Evolutionary conservation across 768 basidiomycete genomes (phyloP).

Genomic region (Naematelia encephala): DNA sequence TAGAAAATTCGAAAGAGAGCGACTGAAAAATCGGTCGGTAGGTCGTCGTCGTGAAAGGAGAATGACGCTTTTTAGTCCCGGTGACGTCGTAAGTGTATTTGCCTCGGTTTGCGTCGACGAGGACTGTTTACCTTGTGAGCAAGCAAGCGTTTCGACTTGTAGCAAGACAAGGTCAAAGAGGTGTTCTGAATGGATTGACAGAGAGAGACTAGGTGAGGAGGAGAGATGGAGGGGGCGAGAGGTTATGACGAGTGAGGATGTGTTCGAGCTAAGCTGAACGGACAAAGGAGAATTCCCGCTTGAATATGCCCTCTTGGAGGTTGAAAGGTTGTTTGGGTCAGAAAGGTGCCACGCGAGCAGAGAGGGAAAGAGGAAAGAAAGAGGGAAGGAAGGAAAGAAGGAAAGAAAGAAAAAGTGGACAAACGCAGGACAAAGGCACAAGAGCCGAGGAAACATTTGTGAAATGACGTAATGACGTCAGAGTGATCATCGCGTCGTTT

Average conservation of each 20-base stretch:
- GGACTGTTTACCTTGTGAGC: slow-evolving; percentile 1
- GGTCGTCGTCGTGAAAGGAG: not conserved
- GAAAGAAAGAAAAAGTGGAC: too few species aligned
- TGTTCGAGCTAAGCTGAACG: too few species aligned
- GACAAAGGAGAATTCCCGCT: too few species aligned
- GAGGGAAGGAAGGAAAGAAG: too few species aligned
- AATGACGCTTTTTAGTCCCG: not conserved
- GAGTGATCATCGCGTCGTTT: not conserved
- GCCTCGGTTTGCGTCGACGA: not conserved
- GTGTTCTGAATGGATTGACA: not conserved
- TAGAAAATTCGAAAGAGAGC: too few species aligned
- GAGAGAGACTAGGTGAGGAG: not conserved
- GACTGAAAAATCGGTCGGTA: too few species aligned
- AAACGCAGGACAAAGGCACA: too few species aligned
- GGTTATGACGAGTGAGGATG: not conserved
- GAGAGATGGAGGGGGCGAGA: not conserved
- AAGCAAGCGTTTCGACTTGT: not conserved
- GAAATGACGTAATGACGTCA: not conserved
- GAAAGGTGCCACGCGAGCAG: too few species aligned
- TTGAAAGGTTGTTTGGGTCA: too few species aligned
- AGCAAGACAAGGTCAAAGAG: not conserved
- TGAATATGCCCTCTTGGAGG: too few species aligned
- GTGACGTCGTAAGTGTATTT: not conserved
- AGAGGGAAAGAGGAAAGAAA: too few species aligned
- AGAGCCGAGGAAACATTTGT: too few species aligned